phyloP scores from a whole-genome alignment of 495 filamentous ascomycete genomes.

The Aspergillus haitiensis region DNA sequence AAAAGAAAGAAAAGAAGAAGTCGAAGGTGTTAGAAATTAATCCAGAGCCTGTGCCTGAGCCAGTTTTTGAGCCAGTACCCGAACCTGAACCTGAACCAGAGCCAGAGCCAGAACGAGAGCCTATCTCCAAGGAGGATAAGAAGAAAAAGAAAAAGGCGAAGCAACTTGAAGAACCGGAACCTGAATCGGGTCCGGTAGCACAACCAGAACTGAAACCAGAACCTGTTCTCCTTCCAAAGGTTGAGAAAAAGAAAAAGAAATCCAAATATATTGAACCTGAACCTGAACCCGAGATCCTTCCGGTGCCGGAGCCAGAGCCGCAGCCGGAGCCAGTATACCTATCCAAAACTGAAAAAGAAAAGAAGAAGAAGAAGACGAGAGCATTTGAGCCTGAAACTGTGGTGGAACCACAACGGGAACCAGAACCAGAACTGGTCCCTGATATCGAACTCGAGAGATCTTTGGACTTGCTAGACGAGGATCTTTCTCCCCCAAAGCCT shows the following conservation, averaged over 20 bases:
- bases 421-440: conserved; percentile 6
- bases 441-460: conserved; percentile 5
- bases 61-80: conserved; percentile 5
- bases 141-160: conserved; percentile 23
- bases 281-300: conserved; percentile 19
- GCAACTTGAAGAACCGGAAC: conserved; percentile 24
- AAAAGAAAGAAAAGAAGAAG: conserved; percentile 31
- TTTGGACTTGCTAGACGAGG: conserved; percentile 11
- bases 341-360: conserved; percentile 15
- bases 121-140: conserved; percentile 17
- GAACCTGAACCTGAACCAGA: conserved; percentile 15
- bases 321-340: conserved; percentile 27
- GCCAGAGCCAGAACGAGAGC: conserved; percentile 11
- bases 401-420: conserved; percentile 8
- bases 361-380: conserved; percentile 15
- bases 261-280: conserved; percentile 21
- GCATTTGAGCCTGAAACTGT: conserved; percentile 16
- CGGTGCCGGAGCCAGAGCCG: conserved; percentile 14
- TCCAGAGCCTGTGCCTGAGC: conserved; percentile 10
- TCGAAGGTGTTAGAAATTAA: conserved; percentile 27
- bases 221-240: conserved; percentile 19
- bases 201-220: conserved; percentile 31
- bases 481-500: conserved; percentile 19
- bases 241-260: conserved; percentile 23
- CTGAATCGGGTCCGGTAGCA: conserved; percentile 25